Percentiles rank a stretch among this genome's conserved stretches.
These are phyloP conservation scores for Nephelium lappaceum DNA, from an alignment of 345 rosid genomes.

Conservation along the genomic window DNA sequence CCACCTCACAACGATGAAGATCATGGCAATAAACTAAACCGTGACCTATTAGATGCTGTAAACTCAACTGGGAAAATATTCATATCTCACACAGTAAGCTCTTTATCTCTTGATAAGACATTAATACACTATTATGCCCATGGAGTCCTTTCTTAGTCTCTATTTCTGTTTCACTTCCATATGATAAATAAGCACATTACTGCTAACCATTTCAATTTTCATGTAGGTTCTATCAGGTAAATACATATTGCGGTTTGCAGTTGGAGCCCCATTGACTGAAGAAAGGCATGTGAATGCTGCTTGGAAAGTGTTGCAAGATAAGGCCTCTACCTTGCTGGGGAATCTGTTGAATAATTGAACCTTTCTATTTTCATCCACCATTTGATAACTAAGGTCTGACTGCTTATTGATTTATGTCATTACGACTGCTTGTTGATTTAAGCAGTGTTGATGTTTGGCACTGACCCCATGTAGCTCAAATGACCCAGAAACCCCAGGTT, in stretches of 20 bases:
- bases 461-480: neutral
- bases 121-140: neutral
- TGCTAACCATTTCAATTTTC: neutral
- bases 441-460: neutral
- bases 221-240: conserved; percentile 67
- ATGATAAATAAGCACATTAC: neutral
- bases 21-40: conserved; percentile 56
- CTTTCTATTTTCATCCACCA: neutral
- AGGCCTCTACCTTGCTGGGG: conserved; percentile 57
- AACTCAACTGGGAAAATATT: conserved; percentile 78
- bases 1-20: conserved; percentile 40
- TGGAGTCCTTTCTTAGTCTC: neutral
- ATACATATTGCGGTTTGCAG: conserved; percentile 67
- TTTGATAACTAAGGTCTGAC: neutral
- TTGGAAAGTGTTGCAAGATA: conserved; percentile 69
- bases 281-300: conserved; percentile 80
- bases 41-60: conserved; percentile 64
- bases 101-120: conserved; percentile 2
- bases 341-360: conserved; percentile 14
- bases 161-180: neutral
- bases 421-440: no score
- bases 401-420: neutral
- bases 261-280: conserved; percentile 90
- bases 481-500: neutral
- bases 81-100: conserved; percentile 81